These are phyloP conservation scores for Quercus suber DNA, from an alignment of 306 rosid species.

Conservation along the genomic window DNA sequence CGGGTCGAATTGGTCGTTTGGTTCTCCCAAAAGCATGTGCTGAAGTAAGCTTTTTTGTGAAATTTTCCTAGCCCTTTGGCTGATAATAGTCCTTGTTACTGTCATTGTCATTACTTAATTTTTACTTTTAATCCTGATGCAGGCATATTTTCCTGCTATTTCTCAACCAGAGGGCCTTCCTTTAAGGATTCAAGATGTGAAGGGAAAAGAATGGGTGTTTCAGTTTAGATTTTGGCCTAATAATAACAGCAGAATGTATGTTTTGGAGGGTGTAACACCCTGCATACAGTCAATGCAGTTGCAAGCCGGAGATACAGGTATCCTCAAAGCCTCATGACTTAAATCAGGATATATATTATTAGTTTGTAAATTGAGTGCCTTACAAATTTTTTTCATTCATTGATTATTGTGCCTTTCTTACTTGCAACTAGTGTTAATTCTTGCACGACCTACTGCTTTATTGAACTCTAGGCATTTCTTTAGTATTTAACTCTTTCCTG, in stretches of 20 bases:
- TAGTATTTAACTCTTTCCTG: background rate
- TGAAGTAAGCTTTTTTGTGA: constrained; percentile 54
- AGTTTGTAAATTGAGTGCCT: background rate
- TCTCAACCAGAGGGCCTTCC: constrained; percentile 99
- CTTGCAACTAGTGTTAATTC: background rate
- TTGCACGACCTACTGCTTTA: background rate
- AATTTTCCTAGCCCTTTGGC: constrained; percentile 6
- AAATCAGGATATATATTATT: background rate
- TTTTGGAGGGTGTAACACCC: constrained; percentile 97
- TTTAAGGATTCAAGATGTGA: constrained; percentile 88
- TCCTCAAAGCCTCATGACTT: constrained; percentile 2
- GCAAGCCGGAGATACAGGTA: constrained; percentile 99
- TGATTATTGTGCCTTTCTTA: background rate
- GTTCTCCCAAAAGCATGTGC: constrained; percentile 99
- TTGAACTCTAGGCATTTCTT: background rate
- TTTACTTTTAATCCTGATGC: constrained; percentile 28
- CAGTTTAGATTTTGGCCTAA: constrained; percentile 99
- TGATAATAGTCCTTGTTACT: background rate
- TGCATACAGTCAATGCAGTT: constrained; percentile 99
- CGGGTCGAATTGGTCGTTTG: constrained; percentile 98
- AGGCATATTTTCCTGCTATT: constrained; percentile 98
- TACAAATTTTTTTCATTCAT: background rate
- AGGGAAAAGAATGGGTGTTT: constrained; percentile 98
- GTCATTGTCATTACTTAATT: constrained; percentile 17
- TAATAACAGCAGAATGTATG: constrained; percentile 99